These are phyloP conservation scores for Alternaria dauci DNA, from an alignment of 2,329 filamentous ascomycete genomes.

Conservation along the genomic window DNA sequence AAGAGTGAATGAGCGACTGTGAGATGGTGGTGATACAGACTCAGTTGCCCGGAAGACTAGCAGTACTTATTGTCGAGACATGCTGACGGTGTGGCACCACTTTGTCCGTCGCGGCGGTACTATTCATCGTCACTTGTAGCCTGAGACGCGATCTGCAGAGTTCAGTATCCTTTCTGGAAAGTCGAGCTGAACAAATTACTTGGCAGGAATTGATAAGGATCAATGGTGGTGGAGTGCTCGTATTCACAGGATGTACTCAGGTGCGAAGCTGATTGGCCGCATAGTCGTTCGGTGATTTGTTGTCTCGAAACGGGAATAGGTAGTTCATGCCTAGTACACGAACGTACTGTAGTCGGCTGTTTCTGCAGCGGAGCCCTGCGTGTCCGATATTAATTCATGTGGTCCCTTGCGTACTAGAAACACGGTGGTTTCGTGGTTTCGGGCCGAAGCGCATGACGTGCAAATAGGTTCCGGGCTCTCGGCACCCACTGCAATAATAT, in stretches of 20 bases:
- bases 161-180: not conserved
- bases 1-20: conserved; percentile 7
- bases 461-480: not conserved
- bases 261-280: not conserved
- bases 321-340: not conserved
- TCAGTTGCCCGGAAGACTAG: not conserved
- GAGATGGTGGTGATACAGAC: not conserved
- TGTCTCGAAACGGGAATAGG: conserved; percentile 1
- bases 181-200: not conserved
- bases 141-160: not conserved
- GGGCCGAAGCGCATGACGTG: conserved; percentile 19
- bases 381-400: not conserved
- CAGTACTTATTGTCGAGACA: not conserved
- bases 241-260: not conserved
- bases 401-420: not conserved
- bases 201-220: not conserved
- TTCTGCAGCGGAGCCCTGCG: not conserved
- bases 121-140: not conserved
- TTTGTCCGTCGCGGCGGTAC: not conserved
- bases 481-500: conserved; percentile 1
- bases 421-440: conserved; percentile 4
- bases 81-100: not conserved
- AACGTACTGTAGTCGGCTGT: not conserved
- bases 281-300: conserved; percentile 6
- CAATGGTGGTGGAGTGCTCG: conserved; percentile 1